Evolutionary conservation across 139 green algal species (phyloP).

Genomic region (Astrephomene gubernaculifera): DNA sequence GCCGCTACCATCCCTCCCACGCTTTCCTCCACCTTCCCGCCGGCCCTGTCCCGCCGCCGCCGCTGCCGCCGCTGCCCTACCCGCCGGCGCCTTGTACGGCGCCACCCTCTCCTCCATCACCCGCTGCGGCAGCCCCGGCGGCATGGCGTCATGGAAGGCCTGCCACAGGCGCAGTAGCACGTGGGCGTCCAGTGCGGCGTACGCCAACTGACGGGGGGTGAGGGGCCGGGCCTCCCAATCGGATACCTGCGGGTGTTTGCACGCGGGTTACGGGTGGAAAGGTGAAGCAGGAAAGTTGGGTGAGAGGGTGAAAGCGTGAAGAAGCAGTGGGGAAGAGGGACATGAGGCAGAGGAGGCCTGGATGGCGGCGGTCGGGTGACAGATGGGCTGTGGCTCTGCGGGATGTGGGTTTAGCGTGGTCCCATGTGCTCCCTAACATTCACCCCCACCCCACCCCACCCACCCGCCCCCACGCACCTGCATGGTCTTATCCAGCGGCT

Average conservation of each 20-base stretch:
- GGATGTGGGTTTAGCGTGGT: too few relatives aligned
- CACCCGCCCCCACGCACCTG: too few relatives aligned
- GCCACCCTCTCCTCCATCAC: conserved; percentile 28
- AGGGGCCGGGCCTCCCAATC: conserved; percentile 77
- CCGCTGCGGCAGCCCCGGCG: not conserved
- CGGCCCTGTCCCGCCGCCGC: not conserved
- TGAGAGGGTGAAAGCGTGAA: too few relatives aligned
- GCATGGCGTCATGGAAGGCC: conserved; percentile 31
- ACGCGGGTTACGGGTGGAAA: too few relatives aligned
- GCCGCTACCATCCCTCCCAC: not conserved
- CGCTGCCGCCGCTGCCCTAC: not conserved
- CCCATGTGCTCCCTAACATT: too few relatives aligned
- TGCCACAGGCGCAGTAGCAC: conserved; percentile 55
- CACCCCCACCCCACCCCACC: too few relatives aligned
- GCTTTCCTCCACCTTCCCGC: not conserved
- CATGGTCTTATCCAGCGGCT: conserved; percentile 70
- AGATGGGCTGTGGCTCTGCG: too few relatives aligned
- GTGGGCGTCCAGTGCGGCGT: conserved; percentile 76
- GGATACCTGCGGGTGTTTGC: conserved; percentile 67
- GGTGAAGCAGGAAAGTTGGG: too few relatives aligned
- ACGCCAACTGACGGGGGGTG: conserved; percentile 66
- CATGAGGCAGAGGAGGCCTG: too few relatives aligned
- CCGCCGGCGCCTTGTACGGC: not conserved
- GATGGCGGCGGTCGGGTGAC: too few relatives aligned
- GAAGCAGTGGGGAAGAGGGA: too few relatives aligned